Conservation (phyloP, 495 filamentous ascomycete genomes). For the Tuber indicum region DNA sequence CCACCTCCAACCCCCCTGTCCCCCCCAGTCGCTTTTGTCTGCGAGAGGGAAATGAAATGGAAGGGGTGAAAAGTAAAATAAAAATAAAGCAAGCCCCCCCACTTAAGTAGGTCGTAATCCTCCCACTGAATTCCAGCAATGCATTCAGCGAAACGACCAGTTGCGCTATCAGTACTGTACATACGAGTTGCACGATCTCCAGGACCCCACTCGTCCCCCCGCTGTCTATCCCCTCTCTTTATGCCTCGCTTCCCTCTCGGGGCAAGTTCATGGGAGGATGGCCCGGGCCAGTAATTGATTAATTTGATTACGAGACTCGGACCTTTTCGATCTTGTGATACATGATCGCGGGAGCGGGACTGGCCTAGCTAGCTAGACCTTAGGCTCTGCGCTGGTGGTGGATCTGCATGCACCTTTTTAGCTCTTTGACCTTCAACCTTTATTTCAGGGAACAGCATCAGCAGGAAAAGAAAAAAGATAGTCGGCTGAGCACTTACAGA, state of each 20-base stretch:
- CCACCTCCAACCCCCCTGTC: not conserved
- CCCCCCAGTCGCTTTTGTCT: not conserved
- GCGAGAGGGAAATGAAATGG: not conserved
- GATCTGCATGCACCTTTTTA: conserved; percentile 1
- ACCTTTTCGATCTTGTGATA: conserved; percentile 4
- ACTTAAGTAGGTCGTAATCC: not conserved
- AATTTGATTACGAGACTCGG: not conserved
- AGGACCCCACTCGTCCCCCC: not conserved
- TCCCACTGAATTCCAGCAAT: not conserved
- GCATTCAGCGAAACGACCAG: not conserved
- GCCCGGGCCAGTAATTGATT: not conserved
- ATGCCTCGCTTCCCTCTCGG: not conserved
- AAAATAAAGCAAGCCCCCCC: not conserved
- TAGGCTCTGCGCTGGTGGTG: not conserved
- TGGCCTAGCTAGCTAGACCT: not conserved
- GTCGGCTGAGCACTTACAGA: conserved; percentile 3
- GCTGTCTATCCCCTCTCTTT: not conserved
- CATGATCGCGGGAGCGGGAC: conserved; percentile 4
- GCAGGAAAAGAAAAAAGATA: not conserved
- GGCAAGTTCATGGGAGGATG: not conserved
- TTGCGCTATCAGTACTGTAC: not conserved
- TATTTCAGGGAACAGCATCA: not conserved
- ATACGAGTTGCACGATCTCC: not conserved
- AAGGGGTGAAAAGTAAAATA: not conserved
- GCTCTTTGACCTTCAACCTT: not conserved